phyloP scores from a whole-genome alignment of 495 filamentous ascomycete species.

The Tuber calosporum region DNA sequence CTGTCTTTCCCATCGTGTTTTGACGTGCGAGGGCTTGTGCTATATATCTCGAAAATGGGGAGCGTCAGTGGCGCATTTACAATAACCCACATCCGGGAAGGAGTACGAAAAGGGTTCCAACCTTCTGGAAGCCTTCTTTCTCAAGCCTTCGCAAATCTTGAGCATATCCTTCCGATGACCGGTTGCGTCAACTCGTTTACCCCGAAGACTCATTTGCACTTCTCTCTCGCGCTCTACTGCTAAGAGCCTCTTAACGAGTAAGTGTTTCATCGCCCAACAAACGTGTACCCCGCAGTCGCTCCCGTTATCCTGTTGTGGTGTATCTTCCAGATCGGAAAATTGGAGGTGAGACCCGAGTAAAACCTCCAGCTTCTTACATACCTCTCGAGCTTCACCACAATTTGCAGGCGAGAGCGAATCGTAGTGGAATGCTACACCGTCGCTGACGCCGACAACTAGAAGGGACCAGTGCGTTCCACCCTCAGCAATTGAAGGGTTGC shows the following conservation, averaged over 20 bases:
- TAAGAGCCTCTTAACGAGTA: slow-evolving; percentile 76
- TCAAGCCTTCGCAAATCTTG: slow-evolving; percentile 48
- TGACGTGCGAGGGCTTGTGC: slow-evolving; percentile 27
- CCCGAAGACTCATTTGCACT: slow-evolving; percentile 86
- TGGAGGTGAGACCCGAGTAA: slow-evolving; percentile 59
- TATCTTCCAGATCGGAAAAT: slow-evolving; percentile 72
- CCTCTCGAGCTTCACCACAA: slow-evolving; percentile 59
- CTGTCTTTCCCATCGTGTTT: slow-evolving; percentile 28
- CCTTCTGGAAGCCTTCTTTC: slow-evolving; percentile 39
- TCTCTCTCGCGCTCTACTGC: slow-evolving; percentile 66
- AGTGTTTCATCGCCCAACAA: slow-evolving; percentile 82
- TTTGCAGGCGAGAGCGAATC: slow-evolving; percentile 80
- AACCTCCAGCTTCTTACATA: slow-evolving; percentile 54
- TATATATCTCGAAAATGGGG: slow-evolving; percentile 4
- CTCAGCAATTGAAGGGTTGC: slow-evolving; percentile 66
- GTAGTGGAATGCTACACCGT: slow-evolving; percentile 92
- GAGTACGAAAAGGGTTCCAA: slow-evolving; percentile 3
- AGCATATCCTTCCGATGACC: slow-evolving; percentile 80
- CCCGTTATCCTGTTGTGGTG: slow-evolving; percentile 84
- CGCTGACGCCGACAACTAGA: slow-evolving; percentile 77
- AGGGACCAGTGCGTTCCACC: slow-evolving; percentile 94
- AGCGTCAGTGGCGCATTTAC: background rate
- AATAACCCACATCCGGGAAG: background rate
- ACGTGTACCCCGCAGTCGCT: slow-evolving; percentile 96
- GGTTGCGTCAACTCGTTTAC: slow-evolving; percentile 66